Conservation (phyloP, 257 asterid species). For the Petrea volubilis region DNA sequence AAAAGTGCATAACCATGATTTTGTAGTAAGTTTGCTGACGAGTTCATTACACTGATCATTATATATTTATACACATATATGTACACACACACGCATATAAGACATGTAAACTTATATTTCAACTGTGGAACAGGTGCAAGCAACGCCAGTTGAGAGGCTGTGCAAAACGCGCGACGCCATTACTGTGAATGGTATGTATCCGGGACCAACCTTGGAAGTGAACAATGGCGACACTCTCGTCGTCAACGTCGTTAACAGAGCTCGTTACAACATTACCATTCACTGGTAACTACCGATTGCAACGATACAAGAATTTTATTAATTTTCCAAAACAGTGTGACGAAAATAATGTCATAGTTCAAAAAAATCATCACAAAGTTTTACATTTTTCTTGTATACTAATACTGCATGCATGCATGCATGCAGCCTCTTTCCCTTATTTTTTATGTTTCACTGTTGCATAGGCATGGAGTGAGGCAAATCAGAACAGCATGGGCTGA, state of each 20-base stretch:
- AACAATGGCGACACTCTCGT: slow-evolving; percentile 78
- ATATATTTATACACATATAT: too few relatives aligned
- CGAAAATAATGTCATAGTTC: too few relatives aligned
- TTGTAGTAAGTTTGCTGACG: slow-evolving; percentile 73
- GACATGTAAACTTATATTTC: background rate
- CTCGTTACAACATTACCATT: slow-evolving; percentile 76
- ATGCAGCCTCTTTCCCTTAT: background rate
- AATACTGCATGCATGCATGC: background rate
- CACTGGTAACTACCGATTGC: slow-evolving; percentile 52
- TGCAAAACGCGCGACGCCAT: slow-evolving; percentile 71
- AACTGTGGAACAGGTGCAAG: slow-evolving; percentile 63
- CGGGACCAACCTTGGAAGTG: slow-evolving; percentile 83
- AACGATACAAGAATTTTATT: too few relatives aligned
- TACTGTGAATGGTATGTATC: slow-evolving; percentile 81
- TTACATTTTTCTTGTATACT: too few relatives aligned
- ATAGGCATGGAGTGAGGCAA: slow-evolving; percentile 90
- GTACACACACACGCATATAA: too few relatives aligned
- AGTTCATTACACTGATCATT: too few relatives aligned
- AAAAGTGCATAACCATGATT: slow-evolving; percentile 58
- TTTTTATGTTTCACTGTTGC: background rate
- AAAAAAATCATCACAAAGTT: too few relatives aligned
- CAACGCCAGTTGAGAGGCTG: slow-evolving; percentile 86
- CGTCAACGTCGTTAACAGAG: slow-evolving; percentile 65
- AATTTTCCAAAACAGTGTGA: too few relatives aligned
- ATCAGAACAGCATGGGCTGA: slow-evolving; percentile 85